phyloP scores from a whole-genome alignment of 2,329 filamentous ascomycete species.

The Akanthomyces dipterigenus region DNA sequence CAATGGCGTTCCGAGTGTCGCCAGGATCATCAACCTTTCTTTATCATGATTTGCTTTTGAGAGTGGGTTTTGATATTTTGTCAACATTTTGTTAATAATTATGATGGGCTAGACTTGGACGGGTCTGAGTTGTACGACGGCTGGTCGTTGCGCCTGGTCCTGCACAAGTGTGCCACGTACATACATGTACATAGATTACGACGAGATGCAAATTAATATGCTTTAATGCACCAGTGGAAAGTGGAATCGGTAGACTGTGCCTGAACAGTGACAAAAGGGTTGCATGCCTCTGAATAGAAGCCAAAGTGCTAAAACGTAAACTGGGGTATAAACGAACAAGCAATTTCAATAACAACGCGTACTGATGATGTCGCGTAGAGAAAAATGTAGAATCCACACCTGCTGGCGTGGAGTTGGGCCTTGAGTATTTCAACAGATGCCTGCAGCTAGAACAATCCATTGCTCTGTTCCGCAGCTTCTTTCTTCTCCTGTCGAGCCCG shows the following conservation, averaged over 20 bases:
- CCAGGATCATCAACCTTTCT: constrained; percentile 5
- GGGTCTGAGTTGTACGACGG: not conserved
- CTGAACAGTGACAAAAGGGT: not conserved
- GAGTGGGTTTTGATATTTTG: not conserved
- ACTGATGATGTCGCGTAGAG: too few relatives aligned
- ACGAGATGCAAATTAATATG: not conserved
- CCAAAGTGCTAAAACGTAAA: not conserved
- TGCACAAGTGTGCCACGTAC: not conserved
- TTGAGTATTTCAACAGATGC: too few relatives aligned
- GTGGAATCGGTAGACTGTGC: not conserved
- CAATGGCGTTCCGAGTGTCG: constrained; percentile 37
- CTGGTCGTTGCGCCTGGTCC: not conserved
- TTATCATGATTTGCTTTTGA: not conserved
- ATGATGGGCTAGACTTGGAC: not conserved
- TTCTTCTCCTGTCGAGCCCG: constrained; percentile 3
- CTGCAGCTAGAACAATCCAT: too few relatives aligned
- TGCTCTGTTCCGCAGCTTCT: not conserved
- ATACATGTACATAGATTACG: not conserved
- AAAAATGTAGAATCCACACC: too few relatives aligned
- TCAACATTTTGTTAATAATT: not conserved
- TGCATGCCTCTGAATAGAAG: not conserved
- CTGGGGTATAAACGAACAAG: not conserved
- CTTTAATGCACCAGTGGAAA: not conserved
- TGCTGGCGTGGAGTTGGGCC: too few relatives aligned
- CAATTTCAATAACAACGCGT: not conserved